Base-by-base conservation (phyloP, 768 basidiomycete species). In the Serendipita sp. region DNA sequence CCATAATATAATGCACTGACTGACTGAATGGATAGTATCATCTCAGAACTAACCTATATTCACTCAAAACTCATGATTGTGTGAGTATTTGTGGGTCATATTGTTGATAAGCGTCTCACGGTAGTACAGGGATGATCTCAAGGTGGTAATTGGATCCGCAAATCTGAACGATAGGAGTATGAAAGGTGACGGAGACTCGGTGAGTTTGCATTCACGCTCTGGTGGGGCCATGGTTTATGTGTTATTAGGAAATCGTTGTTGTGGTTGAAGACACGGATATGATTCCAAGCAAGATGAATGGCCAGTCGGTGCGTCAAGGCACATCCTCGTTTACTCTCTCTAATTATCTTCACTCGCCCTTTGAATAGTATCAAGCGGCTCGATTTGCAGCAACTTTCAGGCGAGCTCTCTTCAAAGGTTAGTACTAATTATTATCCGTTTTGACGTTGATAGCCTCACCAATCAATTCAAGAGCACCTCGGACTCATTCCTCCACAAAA, bases 21-120 rank as follows among this genome's bases (percentile, higher is more conserved):
- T 60, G 10, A 2, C 24, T 30, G 4, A 1, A 28, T 60, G 28
- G 10, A 7, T 67, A 88, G 87, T 63, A 90, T 89, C 74, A 83
- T 89, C 18, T 84, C 86, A 16, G 86, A 90, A 74, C 67, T 88
- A 69, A 74, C 87, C 18, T 92, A 92, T 69, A 91, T 92, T 66
- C 90, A 92, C 72, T 83, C 83, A 24, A 92, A 92, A 77, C 72
- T 95, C 34, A 95, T 96, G 93, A 89, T 95, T 64, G 90, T 96
- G 45, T 94, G 96, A 70, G 38, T 13, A 2, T 13, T 7, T 5
- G 38, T 13, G 38, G 7, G 13, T 41, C 2, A 41, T 5, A 41
- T 13, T 5, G 2, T 5, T 13, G 38, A 41, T 5, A 41, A 7
- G 38, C 72, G 94, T 32, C 94, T 96, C 92, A 89, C 94, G 63